phyloP scores from a whole-genome alignment of 257 asterid genomes.

The Plectranthus barbatus region DNA sequence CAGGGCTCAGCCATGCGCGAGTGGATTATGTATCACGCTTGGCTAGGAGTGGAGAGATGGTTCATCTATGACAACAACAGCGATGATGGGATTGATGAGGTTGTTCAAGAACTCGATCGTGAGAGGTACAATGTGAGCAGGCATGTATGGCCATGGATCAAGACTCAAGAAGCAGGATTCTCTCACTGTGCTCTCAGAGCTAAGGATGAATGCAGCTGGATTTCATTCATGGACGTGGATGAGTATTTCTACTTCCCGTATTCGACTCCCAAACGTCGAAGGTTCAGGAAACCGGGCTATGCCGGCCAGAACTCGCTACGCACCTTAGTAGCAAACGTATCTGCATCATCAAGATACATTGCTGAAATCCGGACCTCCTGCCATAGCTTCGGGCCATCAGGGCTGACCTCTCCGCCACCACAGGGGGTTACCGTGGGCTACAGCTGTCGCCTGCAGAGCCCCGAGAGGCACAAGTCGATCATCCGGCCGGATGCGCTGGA shows the following conservation, averaged over 20 bases:
- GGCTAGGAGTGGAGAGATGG: slow-evolving; percentile 96
- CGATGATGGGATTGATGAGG: slow-evolving; percentile 53
- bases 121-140: slow-evolving; percentile 57
- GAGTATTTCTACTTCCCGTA: slow-evolving; percentile 83
- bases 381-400: slow-evolving; percentile 94
- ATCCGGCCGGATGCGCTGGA: slow-evolving; percentile 67
- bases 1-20: slow-evolving; percentile 73
- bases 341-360: slow-evolving; percentile 39
- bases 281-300: slow-evolving; percentile 27
- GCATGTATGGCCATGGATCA: slow-evolving; percentile 97
- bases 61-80: too few relatives aligned
- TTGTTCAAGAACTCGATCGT: slow-evolving; percentile 40
- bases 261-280: slow-evolving; percentile 28
- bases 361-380: too few relatives aligned
- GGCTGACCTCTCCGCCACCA: slow-evolving; percentile 45
- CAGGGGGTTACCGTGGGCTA: slow-evolving; percentile 79
- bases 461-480: slow-evolving; percentile 90
- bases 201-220: slow-evolving; percentile 86
- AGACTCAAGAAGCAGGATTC: too few relatives aligned
- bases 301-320: slow-evolving; percentile 53
- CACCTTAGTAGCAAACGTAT: slow-evolving; percentile 43
- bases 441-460: slow-evolving; percentile 73
- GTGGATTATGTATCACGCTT: slow-evolving; percentile 78
- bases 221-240: slow-evolving; percentile 93
- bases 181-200: too few relatives aligned